These are phyloP conservation scores for Lachancea quebecensis DNA, from an alignment of 805 yeast genomes.

Conservation along the genomic window DNA sequence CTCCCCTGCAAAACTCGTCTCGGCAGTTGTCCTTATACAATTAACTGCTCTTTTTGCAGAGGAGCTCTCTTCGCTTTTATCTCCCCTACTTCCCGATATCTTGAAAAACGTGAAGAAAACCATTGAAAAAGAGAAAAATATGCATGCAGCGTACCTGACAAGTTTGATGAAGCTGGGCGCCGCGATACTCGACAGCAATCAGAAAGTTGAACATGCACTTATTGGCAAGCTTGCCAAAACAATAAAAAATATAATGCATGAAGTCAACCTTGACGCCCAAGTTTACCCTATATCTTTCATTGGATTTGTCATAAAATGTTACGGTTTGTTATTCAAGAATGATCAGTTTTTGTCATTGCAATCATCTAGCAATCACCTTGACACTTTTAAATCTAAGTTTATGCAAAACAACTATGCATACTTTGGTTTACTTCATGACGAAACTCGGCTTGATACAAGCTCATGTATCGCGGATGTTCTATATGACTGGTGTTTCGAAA, in stretches of 20 bases:
- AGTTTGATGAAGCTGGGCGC: constrained; percentile 19
- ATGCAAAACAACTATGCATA: constrained; percentile 22
- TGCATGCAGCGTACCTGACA: constrained; percentile 28
- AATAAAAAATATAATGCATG: constrained; percentile 20
- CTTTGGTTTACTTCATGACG: constrained; percentile 26
- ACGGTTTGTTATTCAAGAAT: constrained; percentile 18
- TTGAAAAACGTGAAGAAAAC: constrained; percentile 33
- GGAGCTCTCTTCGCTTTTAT: constrained; percentile 31
- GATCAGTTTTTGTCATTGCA: constrained; percentile 22
- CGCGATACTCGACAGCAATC: constrained; percentile 14
- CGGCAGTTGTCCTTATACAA: constrained; percentile 25
- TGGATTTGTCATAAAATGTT: constrained; percentile 21
- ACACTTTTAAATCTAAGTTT: constrained; percentile 17
- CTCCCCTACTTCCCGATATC: constrained; percentile 26
- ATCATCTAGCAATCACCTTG: constrained; percentile 10
- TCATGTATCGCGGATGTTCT: constrained; percentile 33
- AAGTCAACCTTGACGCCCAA: constrained; percentile 15
- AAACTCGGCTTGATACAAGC: constrained; percentile 26
- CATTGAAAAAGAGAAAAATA: constrained; percentile 26
- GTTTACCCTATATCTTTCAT: constrained; percentile 25
- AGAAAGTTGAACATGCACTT: constrained; percentile 7
- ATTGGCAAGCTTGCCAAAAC: constrained; percentile 23
- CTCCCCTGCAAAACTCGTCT: constrained; percentile 26
- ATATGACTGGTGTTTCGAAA: constrained; percentile 14
- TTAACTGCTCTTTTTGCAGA: constrained; percentile 31